Base-by-base conservation (phyloP, 208 protist species). In the Leishmania arabica region DNA sequence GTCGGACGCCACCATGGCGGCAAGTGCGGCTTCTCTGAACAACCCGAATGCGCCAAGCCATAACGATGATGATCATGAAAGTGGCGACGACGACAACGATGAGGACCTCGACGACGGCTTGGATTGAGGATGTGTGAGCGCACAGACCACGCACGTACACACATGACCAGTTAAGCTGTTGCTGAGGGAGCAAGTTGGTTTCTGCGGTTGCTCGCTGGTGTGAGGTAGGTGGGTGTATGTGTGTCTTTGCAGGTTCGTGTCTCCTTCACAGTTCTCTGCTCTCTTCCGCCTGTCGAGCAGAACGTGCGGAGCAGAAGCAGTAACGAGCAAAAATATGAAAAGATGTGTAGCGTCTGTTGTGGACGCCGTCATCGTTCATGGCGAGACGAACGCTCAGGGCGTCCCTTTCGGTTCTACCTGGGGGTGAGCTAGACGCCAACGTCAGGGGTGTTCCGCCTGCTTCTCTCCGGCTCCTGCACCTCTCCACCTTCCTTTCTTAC, bases 101-200 rank as follows among this genome's bases (percentile, higher is more conserved):
- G 80, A 88, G 31, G 72, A 84, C 47, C 84, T 88, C 37, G 62
- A 81, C 64, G 84, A 86, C 31, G 65, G 74, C 19, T 75, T 83
- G 4, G 82, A 82, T 49, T 85, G 69, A 73, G 1, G 34, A 37
- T 31, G n/a, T n/a, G 19, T 62, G 4, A 31, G 8, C n/a, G 40
- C 47, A 58, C 13, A 60, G 34, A 49, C 19, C 15, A 58, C 47
- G 24, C 53, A n/a, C 72, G 9, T 17, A n/a, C 51, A n/a, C 72
- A 27, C n/a, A 76, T 42, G 31, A 2, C 72, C 51, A 62, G 54
- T 37, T 31, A 65, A 24, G 24, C 19, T 62, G 54, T 58, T 27
- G 74, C 24, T 19, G 51, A 68, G 56, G 19, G 24, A 19, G 3
- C 24, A 27, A 19, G 70, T 31, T 42, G 34, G 37, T 49, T 21